Evolutionary conservation across 805 yeast species (phyloP).

Genomic region (Metschnikowia continentalis): DNA sequence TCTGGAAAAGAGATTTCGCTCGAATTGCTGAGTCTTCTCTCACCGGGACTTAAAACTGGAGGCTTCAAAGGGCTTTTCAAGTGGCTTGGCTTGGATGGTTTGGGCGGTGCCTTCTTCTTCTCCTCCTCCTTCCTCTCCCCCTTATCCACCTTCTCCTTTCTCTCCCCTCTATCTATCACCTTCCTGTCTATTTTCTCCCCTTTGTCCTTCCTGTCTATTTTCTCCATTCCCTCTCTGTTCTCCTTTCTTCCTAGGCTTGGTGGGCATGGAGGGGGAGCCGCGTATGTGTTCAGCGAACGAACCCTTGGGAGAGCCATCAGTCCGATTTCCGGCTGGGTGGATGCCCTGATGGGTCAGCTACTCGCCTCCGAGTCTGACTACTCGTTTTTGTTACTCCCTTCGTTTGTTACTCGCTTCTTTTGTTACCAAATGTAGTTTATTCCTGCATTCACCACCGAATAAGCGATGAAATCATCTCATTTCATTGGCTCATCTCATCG

Average conservation of each 20-base stretch:
- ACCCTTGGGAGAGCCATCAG: neutral
- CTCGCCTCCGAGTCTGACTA: too few relatives aligned
- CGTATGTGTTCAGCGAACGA: neutral
- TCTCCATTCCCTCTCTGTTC: neutral
- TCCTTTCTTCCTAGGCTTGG: constrained; percentile 12
- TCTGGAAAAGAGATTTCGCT: constrained; percentile 48
- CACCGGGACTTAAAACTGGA: constrained; percentile 14
- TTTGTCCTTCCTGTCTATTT: constrained; percentile 21
- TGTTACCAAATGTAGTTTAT: too few relatives aligned
- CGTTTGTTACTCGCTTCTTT: too few relatives aligned
- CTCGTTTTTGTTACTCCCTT: too few relatives aligned
- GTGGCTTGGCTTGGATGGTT: constrained; percentile 61
- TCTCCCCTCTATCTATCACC: neutral
- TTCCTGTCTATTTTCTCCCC: constrained; percentile 22
- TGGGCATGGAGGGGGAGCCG: constrained; percentile 38
- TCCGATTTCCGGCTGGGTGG: neutral
- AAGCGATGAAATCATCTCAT: too few relatives aligned
- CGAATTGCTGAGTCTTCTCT: constrained; percentile 29
- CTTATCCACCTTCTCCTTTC: neutral
- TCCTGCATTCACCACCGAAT: too few relatives aligned
- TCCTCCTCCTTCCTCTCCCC: neutral
- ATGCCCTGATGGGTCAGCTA: neutral
- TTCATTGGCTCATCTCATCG: too few relatives aligned
- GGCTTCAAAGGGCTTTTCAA: constrained; percentile 26
- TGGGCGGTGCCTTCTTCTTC: constrained; percentile 48